Conservation (phyloP, 768 basidiomycete species). For the Collybiopsis confluens region DNA sequence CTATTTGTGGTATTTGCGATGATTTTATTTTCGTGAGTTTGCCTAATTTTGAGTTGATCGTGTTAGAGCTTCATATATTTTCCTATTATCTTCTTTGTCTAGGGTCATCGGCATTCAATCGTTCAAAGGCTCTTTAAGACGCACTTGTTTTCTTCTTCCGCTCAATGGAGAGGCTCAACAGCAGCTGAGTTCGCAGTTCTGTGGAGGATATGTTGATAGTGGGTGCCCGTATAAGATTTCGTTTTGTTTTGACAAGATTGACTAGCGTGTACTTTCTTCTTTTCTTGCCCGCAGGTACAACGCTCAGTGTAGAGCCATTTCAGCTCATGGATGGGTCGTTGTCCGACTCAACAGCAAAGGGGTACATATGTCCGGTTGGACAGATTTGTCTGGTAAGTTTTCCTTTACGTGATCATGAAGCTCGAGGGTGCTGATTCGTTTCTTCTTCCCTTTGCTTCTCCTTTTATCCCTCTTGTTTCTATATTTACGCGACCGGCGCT, state of each 20-base stretch:
- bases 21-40: conserved; percentile 75
- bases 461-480: no score
- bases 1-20: conserved; percentile 92
- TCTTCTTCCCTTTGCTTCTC: no score
- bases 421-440: no score
- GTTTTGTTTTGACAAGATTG: no score
- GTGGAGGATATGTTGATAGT: conserved; percentile 76
- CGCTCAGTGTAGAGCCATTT: conserved; percentile 42
- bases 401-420: neutral
- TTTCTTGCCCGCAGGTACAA: no score
- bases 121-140: conserved; percentile 80
- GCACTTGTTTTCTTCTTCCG: conserved; percentile 55
- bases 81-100: neutral
- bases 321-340: conserved; percentile 32
- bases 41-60: neutral
- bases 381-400: conserved; percentile 70
- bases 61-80: neutral
- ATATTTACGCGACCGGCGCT: no score
- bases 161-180: conserved; percentile 49
- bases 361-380: conserved; percentile 86
- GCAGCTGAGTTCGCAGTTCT: conserved; percentile 49
- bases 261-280: no score
- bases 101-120: conserved; percentile 93
- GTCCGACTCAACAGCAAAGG: conserved; percentile 48
- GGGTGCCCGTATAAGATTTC: conserved; percentile 16